Evolutionary conservation across 2,329 filamentous ascomycete species (phyloP).

Genomic region (Celoporthe dispersa): DNA sequence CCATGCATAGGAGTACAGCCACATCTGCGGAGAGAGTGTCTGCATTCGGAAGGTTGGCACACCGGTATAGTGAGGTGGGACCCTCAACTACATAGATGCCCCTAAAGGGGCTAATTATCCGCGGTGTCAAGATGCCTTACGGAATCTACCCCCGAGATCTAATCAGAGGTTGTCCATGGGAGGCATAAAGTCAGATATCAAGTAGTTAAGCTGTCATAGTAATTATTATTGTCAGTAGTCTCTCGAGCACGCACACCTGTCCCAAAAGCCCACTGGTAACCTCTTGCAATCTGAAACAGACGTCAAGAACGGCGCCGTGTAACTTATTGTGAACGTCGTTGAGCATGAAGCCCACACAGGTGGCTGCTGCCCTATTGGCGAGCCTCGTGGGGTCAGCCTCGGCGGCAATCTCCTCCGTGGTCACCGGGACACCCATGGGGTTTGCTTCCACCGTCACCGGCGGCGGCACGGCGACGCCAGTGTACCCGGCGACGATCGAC

Average conservation of each 20-base stretch:
- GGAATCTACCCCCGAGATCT: neutral
- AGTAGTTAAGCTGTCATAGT: neutral
- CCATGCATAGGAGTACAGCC: neutral
- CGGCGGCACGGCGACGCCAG: constrained; percentile 57
- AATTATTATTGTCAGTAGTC: neutral
- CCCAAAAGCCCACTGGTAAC: neutral
- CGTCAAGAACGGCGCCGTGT: neutral
- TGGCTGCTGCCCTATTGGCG: neutral
- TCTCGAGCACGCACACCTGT: neutral
- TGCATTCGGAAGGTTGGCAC: neutral
- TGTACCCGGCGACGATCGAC: constrained; percentile 55
- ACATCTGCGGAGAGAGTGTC: neutral
- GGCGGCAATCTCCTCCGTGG: constrained; percentile 35
- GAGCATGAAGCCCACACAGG: constrained; percentile 11
- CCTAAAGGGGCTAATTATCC: neutral
- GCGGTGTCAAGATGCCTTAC: neutral
- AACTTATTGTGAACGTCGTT: neutral
- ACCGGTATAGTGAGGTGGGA: neutral
- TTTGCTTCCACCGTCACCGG: constrained; percentile 60
- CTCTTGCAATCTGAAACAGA: neutral
- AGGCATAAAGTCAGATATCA: neutral
- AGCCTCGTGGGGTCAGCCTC: constrained; percentile 32
- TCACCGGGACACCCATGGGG: constrained; percentile 45
- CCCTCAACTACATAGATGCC: neutral
- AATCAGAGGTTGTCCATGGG: neutral